Evolutionary conservation across 768 basidiomycete genomes (phyloP).

Genomic region (Boletellus ananiceps): DNA sequence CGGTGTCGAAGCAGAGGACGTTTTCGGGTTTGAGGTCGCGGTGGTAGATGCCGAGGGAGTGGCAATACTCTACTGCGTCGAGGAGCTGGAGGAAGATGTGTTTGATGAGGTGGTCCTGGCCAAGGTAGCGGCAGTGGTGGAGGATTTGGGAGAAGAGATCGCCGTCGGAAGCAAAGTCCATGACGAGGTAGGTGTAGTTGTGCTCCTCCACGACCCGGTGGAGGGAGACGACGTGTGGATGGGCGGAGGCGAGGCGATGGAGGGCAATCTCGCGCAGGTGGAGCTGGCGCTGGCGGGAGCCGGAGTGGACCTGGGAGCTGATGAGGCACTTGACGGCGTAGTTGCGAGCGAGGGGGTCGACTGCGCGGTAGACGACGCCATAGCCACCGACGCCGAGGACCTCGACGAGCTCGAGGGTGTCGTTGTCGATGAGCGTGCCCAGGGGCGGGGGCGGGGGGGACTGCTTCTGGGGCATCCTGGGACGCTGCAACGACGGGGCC

Average conservation of each 20-base stretch:
- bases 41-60: conserved; percentile 88
- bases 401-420: conserved; percentile 75
- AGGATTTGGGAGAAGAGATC: conserved; percentile 92
- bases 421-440: conserved; percentile 81
- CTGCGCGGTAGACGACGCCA: conserved; percentile 89
- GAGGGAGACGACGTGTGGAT: conserved; percentile 81
- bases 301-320: conserved; percentile 41
- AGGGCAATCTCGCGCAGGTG: conserved; percentile 88
- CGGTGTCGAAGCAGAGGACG: conserved; percentile 79
- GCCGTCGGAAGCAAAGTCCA: conserved; percentile 89
- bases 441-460: conserved; percentile 48
- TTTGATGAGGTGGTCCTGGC: conserved; percentile 80
- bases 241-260: conserved; percentile 69
- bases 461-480: conserved; percentile 31
- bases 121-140: conserved; percentile 69
- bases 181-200: conserved; percentile 80
- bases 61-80: conserved; percentile 91
- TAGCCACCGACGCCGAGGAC: conserved; percentile 93
- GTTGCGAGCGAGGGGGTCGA: conserved; percentile 51
- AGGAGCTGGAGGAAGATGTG: conserved; percentile 90
- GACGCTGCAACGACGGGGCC: no score
- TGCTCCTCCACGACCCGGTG: conserved; percentile 84
- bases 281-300: conserved; percentile 59
- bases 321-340: conserved; percentile 92
- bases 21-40: conserved; percentile 98